These are phyloP conservation scores for Sanguinoderma infundibulare DNA, from an alignment of 1,284 basidiomycete species.

Conservation along the genomic window DNA sequence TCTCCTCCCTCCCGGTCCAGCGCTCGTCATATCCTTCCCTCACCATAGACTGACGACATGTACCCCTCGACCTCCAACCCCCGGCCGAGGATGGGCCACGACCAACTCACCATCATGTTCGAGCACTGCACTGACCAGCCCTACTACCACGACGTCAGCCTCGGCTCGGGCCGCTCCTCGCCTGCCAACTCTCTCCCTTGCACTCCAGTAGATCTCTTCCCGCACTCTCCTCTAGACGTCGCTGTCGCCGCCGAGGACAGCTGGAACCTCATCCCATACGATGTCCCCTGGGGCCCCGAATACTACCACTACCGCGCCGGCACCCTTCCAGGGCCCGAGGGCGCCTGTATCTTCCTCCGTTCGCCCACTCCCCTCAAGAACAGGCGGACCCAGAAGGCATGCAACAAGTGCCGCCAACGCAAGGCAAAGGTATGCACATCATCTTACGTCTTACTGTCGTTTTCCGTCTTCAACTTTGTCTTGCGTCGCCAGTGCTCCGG, in stretches of 20 bases:
- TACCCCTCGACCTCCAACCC: background rate
- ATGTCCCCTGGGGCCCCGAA: constrained; percentile 46
- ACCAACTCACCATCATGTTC: constrained; percentile 26
- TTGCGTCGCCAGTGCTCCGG: constrained; percentile 44
- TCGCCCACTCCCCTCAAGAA: constrained; percentile 47
- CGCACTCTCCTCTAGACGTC: constrained; percentile 22
- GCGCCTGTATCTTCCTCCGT: constrained; percentile 45
- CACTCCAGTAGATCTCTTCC: constrained; percentile 16
- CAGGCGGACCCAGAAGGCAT: constrained; percentile 45
- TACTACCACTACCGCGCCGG: constrained; percentile 43
- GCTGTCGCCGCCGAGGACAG: constrained; percentile 32
- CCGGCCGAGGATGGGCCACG: background rate
- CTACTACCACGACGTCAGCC: constrained; percentile 4
- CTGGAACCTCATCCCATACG: constrained; percentile 48
- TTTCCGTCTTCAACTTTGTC: background rate
- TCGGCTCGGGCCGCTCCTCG: constrained; percentile 17
- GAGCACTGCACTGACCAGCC: constrained; percentile 20
- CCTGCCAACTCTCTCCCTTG: constrained; percentile 15
- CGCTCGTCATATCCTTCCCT: background rate
- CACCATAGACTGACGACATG: constrained; percentile 10
- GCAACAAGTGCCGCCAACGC: constrained; percentile 48
- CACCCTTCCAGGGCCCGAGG: constrained; percentile 46
- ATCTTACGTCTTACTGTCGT: background rate
- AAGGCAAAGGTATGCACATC: constrained; percentile 46
- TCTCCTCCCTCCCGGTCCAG: background rate